These are phyloP conservation scores for Pisolithus albus DNA, from an alignment of 768 basidiomycete species.

Conservation along the genomic window DNA sequence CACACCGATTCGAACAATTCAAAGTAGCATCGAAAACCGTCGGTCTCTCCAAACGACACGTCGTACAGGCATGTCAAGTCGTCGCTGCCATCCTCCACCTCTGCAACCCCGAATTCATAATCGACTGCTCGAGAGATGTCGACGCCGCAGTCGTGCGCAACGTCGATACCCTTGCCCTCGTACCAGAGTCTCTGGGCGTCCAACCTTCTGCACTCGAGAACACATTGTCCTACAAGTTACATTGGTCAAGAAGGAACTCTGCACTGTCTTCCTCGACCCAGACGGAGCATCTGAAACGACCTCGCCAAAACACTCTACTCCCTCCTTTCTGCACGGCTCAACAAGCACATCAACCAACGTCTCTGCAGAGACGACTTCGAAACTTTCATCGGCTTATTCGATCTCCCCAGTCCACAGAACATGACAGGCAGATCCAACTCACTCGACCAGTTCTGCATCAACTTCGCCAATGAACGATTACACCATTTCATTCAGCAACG, in stretches of 20 bases:
- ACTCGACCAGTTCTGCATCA: constrained; percentile 93
- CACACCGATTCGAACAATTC: constrained; percentile 85
- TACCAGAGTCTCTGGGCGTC: constrained; percentile 89
- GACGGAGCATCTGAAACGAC: constrained; percentile 90
- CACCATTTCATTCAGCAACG: constrained; percentile 76
- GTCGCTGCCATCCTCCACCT: constrained; percentile 94
- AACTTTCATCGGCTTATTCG: constrained; percentile 89
- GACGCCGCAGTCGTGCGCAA: constrained; percentile 93
- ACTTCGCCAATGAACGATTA: constrained; percentile 90
- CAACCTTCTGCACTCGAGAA: constrained; percentile 63
- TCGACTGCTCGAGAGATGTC: constrained; percentile 77
- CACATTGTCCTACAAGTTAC: constrained; percentile 84
- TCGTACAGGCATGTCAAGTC: constrained; percentile 93
- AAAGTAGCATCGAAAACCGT: constrained; percentile 91
- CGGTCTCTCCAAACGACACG: constrained; percentile 89
- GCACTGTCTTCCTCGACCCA: constrained; percentile 91
- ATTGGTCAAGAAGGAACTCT: constrained; percentile 92
- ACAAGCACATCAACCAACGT: constrained; percentile 92
- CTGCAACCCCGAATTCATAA: constrained; percentile 88
- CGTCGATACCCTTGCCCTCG: constrained; percentile 69
- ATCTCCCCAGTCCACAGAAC: constrained; percentile 91
- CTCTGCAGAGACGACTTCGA: constrained; percentile 90
- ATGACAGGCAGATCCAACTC: constrained; percentile 83
- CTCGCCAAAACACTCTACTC: constrained; percentile 92
- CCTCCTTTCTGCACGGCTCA: constrained; percentile 91